Evolutionary conservation across 805 yeast species (phyloP), one percentile per base, ranked within the genome.

Genomic region (Candida alai): DNA sequence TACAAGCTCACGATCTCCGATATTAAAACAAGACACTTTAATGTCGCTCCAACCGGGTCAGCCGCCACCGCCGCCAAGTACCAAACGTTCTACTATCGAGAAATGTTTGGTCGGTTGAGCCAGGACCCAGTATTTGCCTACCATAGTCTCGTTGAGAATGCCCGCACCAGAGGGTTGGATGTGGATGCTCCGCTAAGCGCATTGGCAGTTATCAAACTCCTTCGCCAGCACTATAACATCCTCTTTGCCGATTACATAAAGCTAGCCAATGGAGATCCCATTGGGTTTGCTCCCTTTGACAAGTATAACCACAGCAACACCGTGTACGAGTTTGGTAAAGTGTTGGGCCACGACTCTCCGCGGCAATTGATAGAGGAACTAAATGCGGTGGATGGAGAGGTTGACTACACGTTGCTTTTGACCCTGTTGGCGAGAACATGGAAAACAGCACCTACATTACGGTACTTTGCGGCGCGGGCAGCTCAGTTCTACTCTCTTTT

Each of bases 11-110:
- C 37, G 4, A 34, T 51, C 2, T 39, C 54, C 35, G 93, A 83
- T 54, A 71, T 81, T 17, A 83, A 83, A 52, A 81, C 89, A 1
- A 61, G 89, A 35, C 48, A 60, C 0, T 47, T 46, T 26, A 61
- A 57, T 25, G 45, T 42, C 1, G 39, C 72, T 1, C 88, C 89
- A 0, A 30, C 43, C 1, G 82, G 76, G 41, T 65, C 74, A 9
- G 80, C 78, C 1, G 39, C 74, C 10, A 48, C 56, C 3, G 62
- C 72, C 5, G 70, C 84, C 2, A 69, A 70, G 45, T 39, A 67
- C n/a, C 93, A 84, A 57, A 77, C 80, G 3, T 66, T 68, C 56
- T 70, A 77, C 42, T 84, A 84, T 50, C 59, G 74, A 14, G 54
- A 62, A 26, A 65, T 83, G 33, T 43, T 80, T 5, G 70, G 62